Evolutionary conservation across 2,329 filamentous ascomycete genomes (phyloP).

Genomic region (Calonectria montana): DNA sequence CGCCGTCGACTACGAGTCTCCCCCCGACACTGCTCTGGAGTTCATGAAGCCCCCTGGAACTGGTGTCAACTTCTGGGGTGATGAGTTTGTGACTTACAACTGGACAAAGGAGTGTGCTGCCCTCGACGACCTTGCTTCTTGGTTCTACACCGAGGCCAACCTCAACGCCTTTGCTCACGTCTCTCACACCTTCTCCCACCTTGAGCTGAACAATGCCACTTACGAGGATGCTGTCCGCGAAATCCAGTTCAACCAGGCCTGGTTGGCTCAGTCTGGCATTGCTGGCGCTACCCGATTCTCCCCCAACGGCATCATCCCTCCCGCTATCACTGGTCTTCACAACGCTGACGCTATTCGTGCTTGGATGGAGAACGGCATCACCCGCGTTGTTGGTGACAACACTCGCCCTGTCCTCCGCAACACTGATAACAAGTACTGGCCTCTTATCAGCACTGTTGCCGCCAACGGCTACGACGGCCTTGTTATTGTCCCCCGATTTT

Average conservation of each 20-base stretch:
- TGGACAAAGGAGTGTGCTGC: conserved; percentile 27
- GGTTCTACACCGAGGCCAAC: conserved; percentile 25
- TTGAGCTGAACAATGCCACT: conserved; percentile 32
- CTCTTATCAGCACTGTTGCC: conserved; percentile 24
- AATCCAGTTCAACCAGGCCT: conserved; percentile 31
- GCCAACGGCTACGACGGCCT: conserved; percentile 26
- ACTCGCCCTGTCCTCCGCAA: conserved; percentile 20
- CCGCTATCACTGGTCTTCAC: conserved; percentile 31
- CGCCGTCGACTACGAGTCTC: conserved; percentile 26
- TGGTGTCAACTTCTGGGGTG: conserved; percentile 15
- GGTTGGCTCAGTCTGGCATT: conserved; percentile 30
- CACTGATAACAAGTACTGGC: conserved; percentile 24
- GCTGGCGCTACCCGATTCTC: conserved; percentile 26
- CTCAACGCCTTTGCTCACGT: conserved; percentile 30
- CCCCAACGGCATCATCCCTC: conserved; percentile 26
- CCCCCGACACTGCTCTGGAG: conserved; percentile 25
- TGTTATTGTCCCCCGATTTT: conserved; percentile 25
- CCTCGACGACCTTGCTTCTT: conserved; percentile 28
- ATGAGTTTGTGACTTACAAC: conserved; percentile 19
- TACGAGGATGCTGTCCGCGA: conserved; percentile 29
- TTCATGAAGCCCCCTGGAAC: conserved; percentile 24
- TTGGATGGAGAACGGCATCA: conserved; percentile 28
- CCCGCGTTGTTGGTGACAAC: conserved; percentile 28
- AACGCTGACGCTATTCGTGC: conserved; percentile 30
- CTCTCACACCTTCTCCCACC: conserved; percentile 30